Conservation (phyloP, 805 yeast genomes). For the Starmerella potacharoeniae region DNA sequence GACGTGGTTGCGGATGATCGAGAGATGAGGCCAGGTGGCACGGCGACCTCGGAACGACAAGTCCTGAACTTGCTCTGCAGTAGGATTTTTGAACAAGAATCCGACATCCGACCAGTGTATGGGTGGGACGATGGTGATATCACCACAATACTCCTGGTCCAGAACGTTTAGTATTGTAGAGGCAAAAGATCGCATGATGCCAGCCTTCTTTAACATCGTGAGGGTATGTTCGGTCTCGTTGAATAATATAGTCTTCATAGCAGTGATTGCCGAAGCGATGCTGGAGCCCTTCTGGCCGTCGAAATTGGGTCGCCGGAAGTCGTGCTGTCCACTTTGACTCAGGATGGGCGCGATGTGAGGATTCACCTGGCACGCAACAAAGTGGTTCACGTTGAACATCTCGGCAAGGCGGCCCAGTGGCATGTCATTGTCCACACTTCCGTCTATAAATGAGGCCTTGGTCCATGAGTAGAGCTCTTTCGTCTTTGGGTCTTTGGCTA, state of each 20-base stretch:
- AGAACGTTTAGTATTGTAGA: slow-evolving; percentile 65
- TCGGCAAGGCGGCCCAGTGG: slow-evolving; percentile 86
- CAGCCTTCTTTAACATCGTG: slow-evolving; percentile 62
- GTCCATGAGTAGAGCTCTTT: slow-evolving; percentile 73
- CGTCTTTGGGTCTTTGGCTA: slow-evolving; percentile 68
- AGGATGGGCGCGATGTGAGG: slow-evolving; percentile 90
- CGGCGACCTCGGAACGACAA: slow-evolving; percentile 72
- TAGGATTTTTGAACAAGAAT: slow-evolving; percentile 67
- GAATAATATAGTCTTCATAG: slow-evolving; percentile 32
- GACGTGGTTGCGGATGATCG: slow-evolving; percentile 79
- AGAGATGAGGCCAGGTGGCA: slow-evolving; percentile 87
- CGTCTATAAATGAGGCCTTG: slow-evolving; percentile 78
- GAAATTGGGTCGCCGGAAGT: background rate
- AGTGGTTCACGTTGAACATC: slow-evolving; percentile 95
- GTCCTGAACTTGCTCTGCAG: slow-evolving; percentile 59
- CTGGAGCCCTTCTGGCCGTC: background rate
- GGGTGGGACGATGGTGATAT: slow-evolving; percentile 83
- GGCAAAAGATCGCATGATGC: slow-evolving; percentile 59
- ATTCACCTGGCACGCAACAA: slow-evolving; percentile 94
- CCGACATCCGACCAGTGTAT: slow-evolving; percentile 45
- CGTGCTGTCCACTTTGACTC: background rate
- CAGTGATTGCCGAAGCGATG: background rate
- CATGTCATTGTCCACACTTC: slow-evolving; percentile 87
- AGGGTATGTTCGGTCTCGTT: slow-evolving; percentile 71
- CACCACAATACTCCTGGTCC: slow-evolving; percentile 84